Evolutionary conservation across 106 monocot genomes (phyloP).

Genomic region (Cymbidium sinense): DNA sequence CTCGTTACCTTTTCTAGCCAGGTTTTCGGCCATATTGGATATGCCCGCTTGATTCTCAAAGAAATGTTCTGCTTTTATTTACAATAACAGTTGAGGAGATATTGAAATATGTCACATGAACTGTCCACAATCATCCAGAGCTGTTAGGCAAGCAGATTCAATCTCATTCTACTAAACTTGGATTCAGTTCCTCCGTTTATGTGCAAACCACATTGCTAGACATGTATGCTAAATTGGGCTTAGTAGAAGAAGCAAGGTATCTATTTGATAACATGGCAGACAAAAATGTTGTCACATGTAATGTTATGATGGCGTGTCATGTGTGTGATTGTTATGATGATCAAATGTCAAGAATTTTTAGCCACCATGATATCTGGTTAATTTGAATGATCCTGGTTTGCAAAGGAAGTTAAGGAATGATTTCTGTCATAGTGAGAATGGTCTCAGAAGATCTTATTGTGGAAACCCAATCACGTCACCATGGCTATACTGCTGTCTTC

Average conservation of each 20-base stretch:
- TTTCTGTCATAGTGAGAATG: constrained; percentile 32
- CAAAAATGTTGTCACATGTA: constrained; percentile 28
- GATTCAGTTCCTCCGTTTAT: constrained; percentile 29
- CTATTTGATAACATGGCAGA: constrained; percentile 13
- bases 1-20: constrained; percentile 25
- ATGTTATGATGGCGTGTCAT: constrained; percentile 42
- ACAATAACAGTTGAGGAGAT: no score
- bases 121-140: no score
- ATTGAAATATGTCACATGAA: no score
- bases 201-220: constrained; percentile 36
- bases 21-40: constrained; percentile 20
- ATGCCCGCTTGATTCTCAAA: constrained; percentile 33
- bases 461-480: constrained; percentile 35
- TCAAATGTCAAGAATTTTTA: constrained; percentile 24
- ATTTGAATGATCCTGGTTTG: constrained; percentile 17
- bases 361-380: constrained; percentile 32
- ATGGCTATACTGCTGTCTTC: constrained; percentile 39
- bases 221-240: constrained; percentile 38
- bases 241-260: constrained; percentile 14
- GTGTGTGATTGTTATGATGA: constrained; percentile 24
- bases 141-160: constrained; percentile 44
- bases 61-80: no score
- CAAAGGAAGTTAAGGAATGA: constrained; percentile 24
- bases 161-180: constrained; percentile 30
- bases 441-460: constrained; percentile 11